Conservation (phyloP, 148 eudicot genomes). For the Gaultheria prostrata region DNA sequence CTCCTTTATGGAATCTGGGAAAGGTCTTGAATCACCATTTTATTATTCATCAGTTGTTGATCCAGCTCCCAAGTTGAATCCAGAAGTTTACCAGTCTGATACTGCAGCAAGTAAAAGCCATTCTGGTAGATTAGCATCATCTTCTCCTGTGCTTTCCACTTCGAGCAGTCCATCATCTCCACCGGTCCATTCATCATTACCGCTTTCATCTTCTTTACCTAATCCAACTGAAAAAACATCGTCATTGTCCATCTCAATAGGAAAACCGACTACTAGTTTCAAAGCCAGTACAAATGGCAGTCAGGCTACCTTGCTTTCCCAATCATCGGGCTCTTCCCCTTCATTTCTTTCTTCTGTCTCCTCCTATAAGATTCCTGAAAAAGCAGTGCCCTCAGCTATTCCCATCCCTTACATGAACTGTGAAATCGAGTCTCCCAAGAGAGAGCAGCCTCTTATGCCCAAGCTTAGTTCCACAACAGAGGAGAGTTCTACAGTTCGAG, state of each 20-base stretch:
- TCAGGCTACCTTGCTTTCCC: conserved; percentile 32
- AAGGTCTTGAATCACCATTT: conserved; percentile 27
- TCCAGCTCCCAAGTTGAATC: conserved; percentile 20
- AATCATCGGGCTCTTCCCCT: conserved; percentile 29
- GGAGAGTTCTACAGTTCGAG: conserved; percentile 10
- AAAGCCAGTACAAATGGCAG: conserved; percentile 26
- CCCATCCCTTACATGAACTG: conserved; percentile 27
- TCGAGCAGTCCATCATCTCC: conserved; percentile 28
- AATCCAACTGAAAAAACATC: conserved; percentile 25
- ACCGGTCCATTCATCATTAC: conserved; percentile 17
- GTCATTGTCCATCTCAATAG: conserved; percentile 20
- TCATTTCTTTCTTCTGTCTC: conserved; percentile 29
- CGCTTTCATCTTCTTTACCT: conserved; percentile 27
- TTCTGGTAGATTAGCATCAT: conserved; percentile 12
- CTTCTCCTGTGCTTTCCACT: conserved; percentile 23
- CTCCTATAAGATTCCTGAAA: conserved; percentile 23
- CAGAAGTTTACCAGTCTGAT: conserved; percentile 25
- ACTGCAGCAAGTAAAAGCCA: conserved; percentile 27
- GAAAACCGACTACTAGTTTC: conserved; percentile 24
- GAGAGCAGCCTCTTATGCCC: conserved; percentile 28
- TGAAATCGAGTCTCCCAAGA: conserved; percentile 21
- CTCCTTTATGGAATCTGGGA: conserved; percentile 23
- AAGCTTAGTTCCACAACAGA: conserved; percentile 26
- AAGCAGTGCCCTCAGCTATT: conserved; percentile 17
- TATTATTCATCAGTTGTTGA: conserved; percentile 15